Percentiles rank a stretch among this genome's conserved stretches.
These are phyloP conservation scores for Garcia nutans DNA, from an alignment of 345 rosid species.

Conservation along the genomic window DNA sequence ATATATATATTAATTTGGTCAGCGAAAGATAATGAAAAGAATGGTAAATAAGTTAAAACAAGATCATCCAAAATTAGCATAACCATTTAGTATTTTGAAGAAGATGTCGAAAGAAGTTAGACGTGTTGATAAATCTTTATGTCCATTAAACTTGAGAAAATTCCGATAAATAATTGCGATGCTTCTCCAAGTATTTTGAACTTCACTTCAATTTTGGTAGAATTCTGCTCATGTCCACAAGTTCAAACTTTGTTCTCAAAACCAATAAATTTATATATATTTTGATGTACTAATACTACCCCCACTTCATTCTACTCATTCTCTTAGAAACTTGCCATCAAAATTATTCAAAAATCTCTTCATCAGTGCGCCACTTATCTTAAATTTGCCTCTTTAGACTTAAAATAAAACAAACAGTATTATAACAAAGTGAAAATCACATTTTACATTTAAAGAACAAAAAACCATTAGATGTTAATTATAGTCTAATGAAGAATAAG, in stretches of 20 bases:
- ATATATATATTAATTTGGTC: too few species aligned
- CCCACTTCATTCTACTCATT: not conserved
- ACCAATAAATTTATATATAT: not conserved
- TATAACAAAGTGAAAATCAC: too few species aligned
- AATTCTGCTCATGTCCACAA: not conserved
- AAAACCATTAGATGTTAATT: not conserved
- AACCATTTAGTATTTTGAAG: too few species aligned
- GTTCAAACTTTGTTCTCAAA: not conserved
- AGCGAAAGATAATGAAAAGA: not conserved
- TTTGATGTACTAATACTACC: not conserved
- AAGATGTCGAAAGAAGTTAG: too few species aligned
- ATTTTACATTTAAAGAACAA: not conserved
- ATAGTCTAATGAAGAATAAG: conserved; percentile 36
- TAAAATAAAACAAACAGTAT: too few species aligned
- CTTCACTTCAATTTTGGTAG: not conserved
- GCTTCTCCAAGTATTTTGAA: not conserved
- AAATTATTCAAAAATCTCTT: not conserved
- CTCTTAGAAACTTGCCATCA: not conserved
- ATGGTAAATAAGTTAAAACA: not conserved
- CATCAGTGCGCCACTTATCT: not conserved
- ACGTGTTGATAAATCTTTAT: too few species aligned
- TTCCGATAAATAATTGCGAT: not conserved
- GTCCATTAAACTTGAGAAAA: not conserved
- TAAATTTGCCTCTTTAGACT: too few species aligned
- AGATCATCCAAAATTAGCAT: too few species aligned